These are phyloP conservation scores for Hylodesmum podocarpum DNA, from an alignment of 306 rosid genomes.

Conservation along the genomic window DNA sequence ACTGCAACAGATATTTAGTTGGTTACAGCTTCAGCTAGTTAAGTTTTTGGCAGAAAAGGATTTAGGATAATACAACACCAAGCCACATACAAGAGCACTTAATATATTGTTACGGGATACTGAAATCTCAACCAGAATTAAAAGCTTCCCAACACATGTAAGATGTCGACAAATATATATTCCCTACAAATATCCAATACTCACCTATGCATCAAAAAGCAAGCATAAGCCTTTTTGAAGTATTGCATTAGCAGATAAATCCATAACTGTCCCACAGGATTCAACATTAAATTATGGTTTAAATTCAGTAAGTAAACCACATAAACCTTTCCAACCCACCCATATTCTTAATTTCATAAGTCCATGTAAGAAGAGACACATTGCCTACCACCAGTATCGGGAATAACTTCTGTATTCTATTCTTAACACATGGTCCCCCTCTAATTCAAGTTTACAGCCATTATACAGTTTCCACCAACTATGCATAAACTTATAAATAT, in stretches of 20 bases:
- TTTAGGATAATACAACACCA: not conserved
- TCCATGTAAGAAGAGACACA: conserved; percentile 1
- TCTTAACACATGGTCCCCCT: conserved; percentile 2
- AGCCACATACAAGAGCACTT: not conserved
- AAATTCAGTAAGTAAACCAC: not conserved
- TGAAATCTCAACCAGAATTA: conserved; percentile 15
- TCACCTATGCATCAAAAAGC: not conserved
- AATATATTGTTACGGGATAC: not conserved
- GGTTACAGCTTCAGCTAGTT: conserved; percentile 8
- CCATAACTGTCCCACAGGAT: conserved; percentile 10
- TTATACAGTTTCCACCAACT: conserved; percentile 3
- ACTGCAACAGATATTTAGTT: not conserved
- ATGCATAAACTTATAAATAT: conserved; percentile 1
- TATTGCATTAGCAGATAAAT: conserved; percentile 1
- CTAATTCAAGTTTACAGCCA: not conserved
- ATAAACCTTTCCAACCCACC: conserved; percentile 3
- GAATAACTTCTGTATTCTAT: not conserved
- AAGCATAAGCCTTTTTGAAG: not conserved
- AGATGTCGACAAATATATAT: conserved; percentile 3
- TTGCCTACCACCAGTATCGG: not conserved
- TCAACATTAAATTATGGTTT: not conserved
- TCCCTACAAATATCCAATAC: conserved; percentile 1
- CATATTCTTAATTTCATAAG: conserved; percentile 7
- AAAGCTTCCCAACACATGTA: not conserved
- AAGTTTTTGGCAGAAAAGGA: not conserved